phyloP scores from a whole-genome alignment of 805 yeast genomes.

The Candida ortonii region DNA sequence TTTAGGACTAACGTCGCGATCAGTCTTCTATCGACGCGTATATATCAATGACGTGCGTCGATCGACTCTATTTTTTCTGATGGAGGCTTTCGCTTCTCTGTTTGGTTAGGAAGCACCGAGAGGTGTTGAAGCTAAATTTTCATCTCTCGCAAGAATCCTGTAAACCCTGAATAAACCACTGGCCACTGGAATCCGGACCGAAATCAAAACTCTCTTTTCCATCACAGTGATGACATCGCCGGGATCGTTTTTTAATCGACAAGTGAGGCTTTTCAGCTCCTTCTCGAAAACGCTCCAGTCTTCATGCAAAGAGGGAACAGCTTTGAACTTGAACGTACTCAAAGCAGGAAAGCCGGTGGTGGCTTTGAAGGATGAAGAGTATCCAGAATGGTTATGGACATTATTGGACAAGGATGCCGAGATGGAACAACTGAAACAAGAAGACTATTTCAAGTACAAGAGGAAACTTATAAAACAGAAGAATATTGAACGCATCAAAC shows the following conservation, averaged over 20 bases:
- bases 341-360: conserved; percentile 85
- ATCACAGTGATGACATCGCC: too few species aligned
- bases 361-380: conserved; percentile 82
- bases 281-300: conserved; percentile 32
- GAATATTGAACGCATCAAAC: conserved; percentile 69
- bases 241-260: not conserved
- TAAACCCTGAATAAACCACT: too few species aligned
- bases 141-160: too few species aligned
- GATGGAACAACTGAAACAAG: conserved; percentile 47
- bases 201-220: too few species aligned
- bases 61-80: too few species aligned
- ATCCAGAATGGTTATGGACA: conserved; percentile 95
- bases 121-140: too few species aligned
- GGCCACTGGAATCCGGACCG: too few species aligned
- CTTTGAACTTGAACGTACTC: conserved; percentile 65
- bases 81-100: too few species aligned
- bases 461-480: conserved; percentile 65
- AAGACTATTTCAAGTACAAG: conserved; percentile 63
- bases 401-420: conserved; percentile 68
- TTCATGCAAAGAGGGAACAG: conserved; percentile 69
- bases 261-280: conserved; percentile 23
- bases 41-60: too few species aligned
- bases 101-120: too few species aligned
- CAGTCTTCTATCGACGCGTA: too few species aligned
- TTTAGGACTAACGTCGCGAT: too few species aligned